These are phyloP conservation scores for Emydomyces testavorans DNA, from an alignment of 2,329 filamentous ascomycete genomes.

Conservation along the genomic window DNA sequence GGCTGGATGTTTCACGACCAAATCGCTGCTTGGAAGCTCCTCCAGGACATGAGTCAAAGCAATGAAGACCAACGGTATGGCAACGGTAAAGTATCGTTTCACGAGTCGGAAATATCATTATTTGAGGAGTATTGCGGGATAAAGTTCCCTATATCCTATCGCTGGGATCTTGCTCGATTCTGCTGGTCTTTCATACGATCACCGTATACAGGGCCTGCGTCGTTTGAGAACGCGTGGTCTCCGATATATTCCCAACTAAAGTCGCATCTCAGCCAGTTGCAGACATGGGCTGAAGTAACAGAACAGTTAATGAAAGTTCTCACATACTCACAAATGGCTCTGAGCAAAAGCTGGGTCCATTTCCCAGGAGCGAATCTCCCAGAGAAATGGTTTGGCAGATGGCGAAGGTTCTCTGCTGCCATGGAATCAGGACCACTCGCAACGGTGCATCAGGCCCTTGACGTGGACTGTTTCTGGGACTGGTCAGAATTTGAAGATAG, in stretches of 20 bases:
- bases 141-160: background rate
- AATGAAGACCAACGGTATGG: background rate
- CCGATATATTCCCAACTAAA: background rate
- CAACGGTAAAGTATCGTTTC: background rate
- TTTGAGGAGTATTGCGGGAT: background rate
- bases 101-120: background rate
- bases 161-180: background rate
- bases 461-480: constrained; percentile 1
- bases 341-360: background rate
- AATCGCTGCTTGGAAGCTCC: background rate
- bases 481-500: background rate
- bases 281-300: background rate
- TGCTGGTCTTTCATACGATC: background rate
- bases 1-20: constrained; percentile 2
- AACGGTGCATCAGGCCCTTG: background rate
- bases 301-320: background rate
- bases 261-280: background rate
- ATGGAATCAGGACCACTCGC: background rate
- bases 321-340: background rate
- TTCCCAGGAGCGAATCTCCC: background rate
- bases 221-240: background rate
- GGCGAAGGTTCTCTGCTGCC: background rate
- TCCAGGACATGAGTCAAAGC: background rate
- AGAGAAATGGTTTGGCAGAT: background rate
- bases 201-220: background rate